These are phyloP conservation scores for Paramecium sexaurelia DNA, from an alignment of 73 alveolate genomes.

Conservation along the genomic window DNA sequence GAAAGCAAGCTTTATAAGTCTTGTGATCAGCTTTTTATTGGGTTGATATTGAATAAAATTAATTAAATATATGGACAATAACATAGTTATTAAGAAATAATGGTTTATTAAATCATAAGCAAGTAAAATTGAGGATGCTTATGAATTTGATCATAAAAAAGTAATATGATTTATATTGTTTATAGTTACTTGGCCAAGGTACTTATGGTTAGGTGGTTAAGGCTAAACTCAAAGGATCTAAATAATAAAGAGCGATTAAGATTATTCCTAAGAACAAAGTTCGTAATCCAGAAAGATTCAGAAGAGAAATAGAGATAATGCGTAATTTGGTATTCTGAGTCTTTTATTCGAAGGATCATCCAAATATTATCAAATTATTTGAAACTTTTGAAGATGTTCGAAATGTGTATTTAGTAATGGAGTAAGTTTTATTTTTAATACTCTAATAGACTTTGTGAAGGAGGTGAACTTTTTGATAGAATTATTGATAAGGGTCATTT, in stretches of 20 bases:
- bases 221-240: constrained; percentile 59
- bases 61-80: background rate
- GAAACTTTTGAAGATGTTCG: constrained; percentile 80
- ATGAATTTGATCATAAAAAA: constrained; percentile 55
- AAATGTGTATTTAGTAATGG: constrained; percentile 76
- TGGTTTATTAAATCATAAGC: constrained; percentile 63
- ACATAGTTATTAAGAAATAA: constrained; percentile 55
- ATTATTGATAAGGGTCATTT: constrained; percentile 79
- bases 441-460: constrained; percentile 78
- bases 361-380: constrained; percentile 80
- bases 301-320: constrained; percentile 71
- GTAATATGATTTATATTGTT: background rate
- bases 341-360: constrained; percentile 74
- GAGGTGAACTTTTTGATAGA: constrained; percentile 93
- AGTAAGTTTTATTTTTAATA: constrained; percentile 57
- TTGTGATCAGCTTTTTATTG: background rate
- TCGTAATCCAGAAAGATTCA: constrained; percentile 73
- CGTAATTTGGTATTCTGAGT: constrained; percentile 63
- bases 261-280: constrained; percentile 89
- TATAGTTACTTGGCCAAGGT: constrained; percentile 53
- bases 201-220: constrained; percentile 65
- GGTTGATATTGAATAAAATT: background rate
- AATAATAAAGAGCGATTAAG: constrained; percentile 83
- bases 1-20: background rate
- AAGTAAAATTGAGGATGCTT: constrained; percentile 46